These are phyloP conservation scores for Termitomyces titanicus DNA, from an alignment of 768 basidiomycete genomes.

Conservation along the genomic window DNA sequence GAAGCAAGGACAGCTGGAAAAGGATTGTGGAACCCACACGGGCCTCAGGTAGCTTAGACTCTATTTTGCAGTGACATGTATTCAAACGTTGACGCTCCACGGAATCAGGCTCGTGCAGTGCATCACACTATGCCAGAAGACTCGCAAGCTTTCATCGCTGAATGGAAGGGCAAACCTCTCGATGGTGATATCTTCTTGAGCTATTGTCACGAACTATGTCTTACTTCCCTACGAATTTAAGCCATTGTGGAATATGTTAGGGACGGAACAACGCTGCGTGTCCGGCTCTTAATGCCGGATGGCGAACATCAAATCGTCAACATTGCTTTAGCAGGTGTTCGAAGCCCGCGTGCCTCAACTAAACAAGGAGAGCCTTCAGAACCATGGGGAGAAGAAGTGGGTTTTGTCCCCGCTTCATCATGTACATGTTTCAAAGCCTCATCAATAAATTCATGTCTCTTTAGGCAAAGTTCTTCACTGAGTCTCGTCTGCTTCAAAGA, in stretches of 20 bases:
- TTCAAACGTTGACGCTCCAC: conserved; percentile 1
- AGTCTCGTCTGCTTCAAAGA: conserved; percentile 81
- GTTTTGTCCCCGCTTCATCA: conserved; percentile 17
- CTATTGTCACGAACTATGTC: background rate
- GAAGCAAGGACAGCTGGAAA: conserved; percentile 73
- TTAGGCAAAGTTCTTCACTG: conserved; percentile 92
- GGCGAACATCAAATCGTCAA: conserved; percentile 90
- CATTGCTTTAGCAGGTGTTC: conserved; percentile 79
- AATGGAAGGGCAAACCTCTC: conserved; percentile 89
- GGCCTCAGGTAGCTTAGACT: conserved; percentile 52
- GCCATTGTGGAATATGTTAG: conserved; percentile 92
- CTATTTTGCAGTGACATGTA: background rate
- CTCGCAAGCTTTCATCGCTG: conserved; percentile 81
- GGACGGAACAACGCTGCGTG: conserved; percentile 88
- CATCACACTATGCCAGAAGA: conserved; percentile 88
- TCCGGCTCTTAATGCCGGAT: conserved; percentile 83
- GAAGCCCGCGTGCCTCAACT: conserved; percentile 64
- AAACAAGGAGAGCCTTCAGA: conserved; percentile 79
- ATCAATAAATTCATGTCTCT: conserved; percentile 17
- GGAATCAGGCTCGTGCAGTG: conserved; percentile 60
- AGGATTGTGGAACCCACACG: conserved; percentile 86
- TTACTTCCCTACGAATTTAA: conserved; percentile 25
- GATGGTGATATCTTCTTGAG: conserved; percentile 55
- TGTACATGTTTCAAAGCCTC: conserved; percentile 4
- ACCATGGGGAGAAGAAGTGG: conserved; percentile 85